phyloP scores from a whole-genome alignment of 306 rosid genomes.

The Cucumis melo region DNA sequence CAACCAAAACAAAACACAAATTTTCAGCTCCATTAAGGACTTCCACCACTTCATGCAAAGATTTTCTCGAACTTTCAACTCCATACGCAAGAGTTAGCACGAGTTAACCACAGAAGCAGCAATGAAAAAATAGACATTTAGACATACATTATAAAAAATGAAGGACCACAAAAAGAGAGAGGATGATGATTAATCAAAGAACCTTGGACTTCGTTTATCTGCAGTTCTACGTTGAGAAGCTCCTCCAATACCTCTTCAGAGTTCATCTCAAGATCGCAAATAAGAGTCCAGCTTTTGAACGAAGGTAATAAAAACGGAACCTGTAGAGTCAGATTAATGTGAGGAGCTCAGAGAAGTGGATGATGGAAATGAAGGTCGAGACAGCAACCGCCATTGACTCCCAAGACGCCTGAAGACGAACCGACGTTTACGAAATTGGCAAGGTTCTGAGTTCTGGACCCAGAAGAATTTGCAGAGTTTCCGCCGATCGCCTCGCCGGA shows the following conservation, averaged over 20 bases:
- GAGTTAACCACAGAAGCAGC: neutral
- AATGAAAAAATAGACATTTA: neutral
- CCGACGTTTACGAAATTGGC: neutral
- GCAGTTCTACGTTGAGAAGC: slow-evolving; percentile 49
- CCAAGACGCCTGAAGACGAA: neutral
- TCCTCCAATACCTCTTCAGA: slow-evolving; percentile 44
- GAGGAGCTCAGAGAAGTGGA: neutral
- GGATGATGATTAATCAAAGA: neutral
- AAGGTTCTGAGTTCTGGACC: neutral
- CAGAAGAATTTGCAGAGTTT: neutral
- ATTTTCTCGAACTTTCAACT: neutral
- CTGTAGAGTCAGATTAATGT: neutral
- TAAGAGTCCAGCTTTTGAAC: neutral
- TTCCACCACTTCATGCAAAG: neutral
- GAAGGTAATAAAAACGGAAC: neutral
- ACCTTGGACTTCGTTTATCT: slow-evolving; percentile 80
- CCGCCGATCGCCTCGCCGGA: neutral
- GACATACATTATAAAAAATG: neutral
- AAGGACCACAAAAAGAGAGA: neutral
- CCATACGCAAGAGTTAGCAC: neutral
- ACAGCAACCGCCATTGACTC: neutral
- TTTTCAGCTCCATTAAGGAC: neutral
- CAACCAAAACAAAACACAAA: neutral
- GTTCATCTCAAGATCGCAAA: slow-evolving; percentile 28
- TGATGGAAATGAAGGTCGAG: neutral